These are phyloP conservation scores for Colletotrichum kahawae DNA, from an alignment of 2,329 filamentous ascomycete species.

Conservation along the genomic window DNA sequence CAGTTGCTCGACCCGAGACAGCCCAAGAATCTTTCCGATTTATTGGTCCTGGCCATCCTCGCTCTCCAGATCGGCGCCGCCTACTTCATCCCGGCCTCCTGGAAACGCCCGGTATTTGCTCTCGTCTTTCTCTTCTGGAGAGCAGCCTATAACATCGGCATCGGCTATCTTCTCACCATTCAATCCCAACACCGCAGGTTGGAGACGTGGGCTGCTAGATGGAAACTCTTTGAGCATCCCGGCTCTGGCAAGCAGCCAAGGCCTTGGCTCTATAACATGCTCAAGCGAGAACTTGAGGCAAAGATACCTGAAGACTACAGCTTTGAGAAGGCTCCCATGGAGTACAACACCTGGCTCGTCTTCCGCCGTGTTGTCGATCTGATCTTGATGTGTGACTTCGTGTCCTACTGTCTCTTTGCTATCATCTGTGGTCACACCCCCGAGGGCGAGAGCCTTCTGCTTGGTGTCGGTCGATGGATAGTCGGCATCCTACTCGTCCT, in stretches of 20 bases:
- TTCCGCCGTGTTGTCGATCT: conserved; percentile 95
- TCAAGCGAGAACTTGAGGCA: conserved; percentile 90
- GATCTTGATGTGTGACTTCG: conserved; percentile 98
- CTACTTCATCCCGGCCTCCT: conserved; percentile 71
- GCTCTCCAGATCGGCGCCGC: conserved; percentile 75
- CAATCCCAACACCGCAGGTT: conserved; percentile 90
- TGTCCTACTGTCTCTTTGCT: conserved; percentile 95
- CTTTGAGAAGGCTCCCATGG: conserved; percentile 90
- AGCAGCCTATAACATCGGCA: conserved; percentile 89
- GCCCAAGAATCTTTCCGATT: conserved; percentile 92
- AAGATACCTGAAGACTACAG: conserved; percentile 95
- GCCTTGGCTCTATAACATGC: conserved; percentile 79
- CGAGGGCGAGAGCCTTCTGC: conserved; percentile 69
- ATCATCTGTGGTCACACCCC: conserved; percentile 84
- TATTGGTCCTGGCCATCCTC: conserved; percentile 79
- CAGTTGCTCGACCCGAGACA: conserved; percentile 93
- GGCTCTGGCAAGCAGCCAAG: conserved; percentile 81
- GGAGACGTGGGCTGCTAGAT: conserved; percentile 85
- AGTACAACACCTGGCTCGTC: conserved; percentile 99
- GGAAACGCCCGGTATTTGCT: conserved; percentile 81
- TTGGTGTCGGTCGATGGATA: conserved; percentile 78
- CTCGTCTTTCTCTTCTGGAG: conserved; percentile 91
- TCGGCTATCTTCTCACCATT: conserved; percentile 85
- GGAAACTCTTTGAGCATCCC: conserved; percentile 85
- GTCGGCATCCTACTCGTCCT: conserved; percentile 79